These are phyloP conservation scores for Aspergillus eucalypticola DNA, from an alignment of 2,329 filamentous ascomycete genomes.

Conservation along the genomic window DNA sequence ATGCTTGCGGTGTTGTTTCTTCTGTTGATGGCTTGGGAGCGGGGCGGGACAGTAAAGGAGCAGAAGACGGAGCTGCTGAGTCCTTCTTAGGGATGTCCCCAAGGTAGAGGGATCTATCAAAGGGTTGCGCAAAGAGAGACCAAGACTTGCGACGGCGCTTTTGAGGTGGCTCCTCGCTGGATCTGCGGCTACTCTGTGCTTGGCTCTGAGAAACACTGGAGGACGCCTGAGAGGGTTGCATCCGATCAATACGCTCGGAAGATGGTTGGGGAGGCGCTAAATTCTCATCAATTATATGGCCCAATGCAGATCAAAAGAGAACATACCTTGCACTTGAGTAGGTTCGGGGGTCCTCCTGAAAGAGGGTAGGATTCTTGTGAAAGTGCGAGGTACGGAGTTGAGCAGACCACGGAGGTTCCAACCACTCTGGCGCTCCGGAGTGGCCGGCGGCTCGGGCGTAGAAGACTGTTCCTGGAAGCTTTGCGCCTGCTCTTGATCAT, in stretches of 20 bases:
- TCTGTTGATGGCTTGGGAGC: slow-evolving; percentile 1
- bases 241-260: slow-evolving; percentile 21
- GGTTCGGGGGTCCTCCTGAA: slow-evolving; percentile 21
- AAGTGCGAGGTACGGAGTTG: slow-evolving; percentile 33
- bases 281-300: slow-evolving; percentile 9
- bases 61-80: neutral
- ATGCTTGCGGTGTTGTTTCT: slow-evolving; percentile 1
- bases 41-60: neutral
- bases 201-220: slow-evolving; percentile 9
- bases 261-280: slow-evolving; percentile 17
- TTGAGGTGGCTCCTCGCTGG: slow-evolving; percentile 19
- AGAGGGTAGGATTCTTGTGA: slow-evolving; percentile 28
- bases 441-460: slow-evolving; percentile 15
- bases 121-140: slow-evolving; percentile 30
- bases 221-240: neutral
- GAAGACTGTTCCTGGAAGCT: slow-evolving; percentile 5
- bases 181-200: slow-evolving; percentile 14
- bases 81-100: slow-evolving; percentile 15
- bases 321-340: slow-evolving; percentile 19
- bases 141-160: slow-evolving; percentile 25
- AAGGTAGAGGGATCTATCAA: slow-evolving; percentile 26
- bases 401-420: slow-evolving; percentile 34
- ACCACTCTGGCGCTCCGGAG: slow-evolving; percentile 26
- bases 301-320: neutral
- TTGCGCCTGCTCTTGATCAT: neutral